Evolutionary conservation across 75 land plant species (phyloP).

Genomic region (Selaginella tamariscina): DNA sequence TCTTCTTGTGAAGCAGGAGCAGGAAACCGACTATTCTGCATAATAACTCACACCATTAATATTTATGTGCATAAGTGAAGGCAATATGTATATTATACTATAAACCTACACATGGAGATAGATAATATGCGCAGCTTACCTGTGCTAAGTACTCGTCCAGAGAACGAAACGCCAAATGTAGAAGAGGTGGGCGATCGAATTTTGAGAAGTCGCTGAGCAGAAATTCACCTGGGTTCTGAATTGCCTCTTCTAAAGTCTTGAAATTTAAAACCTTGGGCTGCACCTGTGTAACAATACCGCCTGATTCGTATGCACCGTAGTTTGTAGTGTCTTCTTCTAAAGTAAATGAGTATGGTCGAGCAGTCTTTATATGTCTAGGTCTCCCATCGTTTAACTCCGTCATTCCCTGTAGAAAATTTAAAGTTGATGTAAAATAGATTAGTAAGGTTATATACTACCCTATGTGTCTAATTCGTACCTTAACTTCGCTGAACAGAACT

Average conservation of each 20-base stretch:
- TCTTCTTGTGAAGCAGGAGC: conserved; percentile 57
- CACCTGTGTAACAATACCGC: conserved; percentile 96
- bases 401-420: too few relatives aligned
- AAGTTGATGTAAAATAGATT: too few relatives aligned
- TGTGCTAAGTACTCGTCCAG: conserved; percentile 53
- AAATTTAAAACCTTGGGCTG: conserved; percentile 74
- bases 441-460: too few relatives aligned
- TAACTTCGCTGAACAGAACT: conserved; percentile 83
- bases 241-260: conserved; percentile 53
- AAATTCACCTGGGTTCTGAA: conserved; percentile 73
- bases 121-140: too few relatives aligned
- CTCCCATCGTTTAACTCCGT: conserved; percentile 86
- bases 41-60: too few relatives aligned
- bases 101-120: too few relatives aligned
- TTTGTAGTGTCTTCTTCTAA: conserved; percentile 84
- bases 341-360: conserved; percentile 66
- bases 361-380: conserved; percentile 61
- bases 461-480: too few relatives aligned
- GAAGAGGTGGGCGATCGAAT: conserved; percentile 69
- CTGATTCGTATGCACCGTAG: conserved; percentile 54
- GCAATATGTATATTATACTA: too few relatives aligned
- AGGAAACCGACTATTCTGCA: conserved; percentile 70
- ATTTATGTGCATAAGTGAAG: too few relatives aligned
- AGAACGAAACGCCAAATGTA: conserved; percentile 88
- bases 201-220: conserved; percentile 86